Evolutionary conservation across 75 land plant species (phyloP).

Genomic region (Selaginella moellendorffii): DNA sequence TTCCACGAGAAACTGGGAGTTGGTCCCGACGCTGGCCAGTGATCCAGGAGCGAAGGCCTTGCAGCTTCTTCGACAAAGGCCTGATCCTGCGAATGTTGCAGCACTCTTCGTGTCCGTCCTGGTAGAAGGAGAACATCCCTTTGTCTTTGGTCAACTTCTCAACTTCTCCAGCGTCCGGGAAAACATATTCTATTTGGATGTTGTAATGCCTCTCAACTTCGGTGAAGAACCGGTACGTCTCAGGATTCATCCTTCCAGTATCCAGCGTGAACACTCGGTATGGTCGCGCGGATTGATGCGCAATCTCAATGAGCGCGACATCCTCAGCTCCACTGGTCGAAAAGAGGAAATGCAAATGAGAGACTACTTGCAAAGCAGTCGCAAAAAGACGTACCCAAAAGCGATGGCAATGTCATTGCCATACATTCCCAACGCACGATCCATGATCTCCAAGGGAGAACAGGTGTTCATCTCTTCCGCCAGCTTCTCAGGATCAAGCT

Average conservation of each 20-base stretch:
- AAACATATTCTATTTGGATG: conserved; percentile 84
- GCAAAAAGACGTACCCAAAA: conserved; percentile 45
- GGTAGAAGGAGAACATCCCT: conserved; percentile 87
- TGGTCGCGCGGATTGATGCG: conserved; percentile 56
- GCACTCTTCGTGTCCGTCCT: conserved; percentile 96
- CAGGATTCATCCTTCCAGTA: conserved; percentile 75
- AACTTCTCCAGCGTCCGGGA: conserved; percentile 83
- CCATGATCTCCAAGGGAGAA: conserved; percentile 89
- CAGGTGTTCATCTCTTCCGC: conserved; percentile 43
- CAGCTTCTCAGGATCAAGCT: conserved; percentile 37
- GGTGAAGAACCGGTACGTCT: conserved; percentile 60
- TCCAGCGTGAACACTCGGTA: conserved; percentile 80
- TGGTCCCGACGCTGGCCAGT: conserved; percentile 95
- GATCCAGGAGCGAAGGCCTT: conserved; percentile 79
- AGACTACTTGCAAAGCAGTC: too few species aligned
- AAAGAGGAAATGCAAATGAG: neutral
- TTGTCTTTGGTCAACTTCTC: conserved; percentile 63
- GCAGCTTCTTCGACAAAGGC: conserved; percentile 61
- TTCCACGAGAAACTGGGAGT: conserved; percentile 74
- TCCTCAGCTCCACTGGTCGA: conserved; percentile 73
- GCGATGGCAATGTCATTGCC: conserved; percentile 91
- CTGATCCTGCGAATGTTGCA: conserved; percentile 76
- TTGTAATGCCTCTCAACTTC: conserved; percentile 79
- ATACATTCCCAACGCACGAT: conserved; percentile 59
- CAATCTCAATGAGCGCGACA: conserved; percentile 78